Base-by-base conservation (phyloP, 139 green algal species). In the Chloropicon primus region DNA sequence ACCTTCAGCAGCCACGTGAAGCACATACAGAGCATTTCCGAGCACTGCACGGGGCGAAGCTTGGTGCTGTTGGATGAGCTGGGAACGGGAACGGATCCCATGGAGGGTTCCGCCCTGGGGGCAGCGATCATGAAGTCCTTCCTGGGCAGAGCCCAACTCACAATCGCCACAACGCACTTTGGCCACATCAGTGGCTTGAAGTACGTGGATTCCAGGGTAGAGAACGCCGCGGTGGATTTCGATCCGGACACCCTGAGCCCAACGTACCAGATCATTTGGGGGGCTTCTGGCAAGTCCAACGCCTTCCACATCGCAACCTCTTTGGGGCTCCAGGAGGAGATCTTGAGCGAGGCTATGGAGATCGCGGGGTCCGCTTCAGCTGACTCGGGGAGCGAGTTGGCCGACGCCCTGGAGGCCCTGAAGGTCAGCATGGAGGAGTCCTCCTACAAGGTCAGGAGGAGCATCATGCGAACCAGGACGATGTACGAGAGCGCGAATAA, bases 21-120 rank as follows among this genome's bases (percentile, higher is more conserved):
- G 3, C 5, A 26, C 74, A 78, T 78, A 22, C 74, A 78, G 28
- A 10, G 27, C 3, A 78, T 78, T 23, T 24, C 24, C 17, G 41
- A 62, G 41, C 41, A 62, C 41, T 62, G 41, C 41, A 62, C 41
- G 41, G 17, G 41, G 10, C 41, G 41, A 5, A 62, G 41, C 41
- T 86, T 99, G 71, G 88, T 99, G 76, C 88, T 99, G 74, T 82
- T 99, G 75, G 95, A 99, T 80, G 95, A 99, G 85, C 82, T 98
- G 25, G 94, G 94, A 22, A 94, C 75, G 72, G 91, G 94, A 41
- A 99, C 94, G 21, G 94, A 99, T 82, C 93, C 94, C 0, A 73
- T 78, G 1, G 94, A 99, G 84, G 94, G 94, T 2, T 89, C 94
- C 1, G 94, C 93, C 2, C 82, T 98, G 76, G 94, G 91, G 0